Evolutionary conservation across 129 eudicot species (phyloP), one percentile per base, ranked within the genome.

Genomic region (Tagetes erecta): DNA sequence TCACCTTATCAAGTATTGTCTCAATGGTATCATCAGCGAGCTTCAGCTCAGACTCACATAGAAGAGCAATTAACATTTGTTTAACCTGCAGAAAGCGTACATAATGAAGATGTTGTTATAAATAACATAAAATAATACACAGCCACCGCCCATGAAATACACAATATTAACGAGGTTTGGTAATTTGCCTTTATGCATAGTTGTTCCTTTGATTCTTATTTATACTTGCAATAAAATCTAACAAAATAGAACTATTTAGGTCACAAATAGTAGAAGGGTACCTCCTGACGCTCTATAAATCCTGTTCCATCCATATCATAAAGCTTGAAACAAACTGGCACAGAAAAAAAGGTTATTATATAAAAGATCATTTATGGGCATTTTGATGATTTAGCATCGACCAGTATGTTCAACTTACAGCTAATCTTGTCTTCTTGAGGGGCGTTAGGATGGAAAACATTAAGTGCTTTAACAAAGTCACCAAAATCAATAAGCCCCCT

Each of bases 251-350:
- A 11, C 0, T 49, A 41, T 41, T 39, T 12, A 62, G 9, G 35
- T 45, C 13, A 44, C 11, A 72, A 10, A 37, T 31, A 12, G 47
- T 49, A 62, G 51, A 40, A 67, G 50, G 36, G 33, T 91, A 93
- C 98, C 97, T 93, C 98, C 55, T 90, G 97, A 37, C 98, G 95
- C 81, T 93, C 98, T 63, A 93, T 93, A 76, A 84, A 90, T 76
- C 98, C 98, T 7, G 98, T 88, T 73, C 87, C 92, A 46, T 90
- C 98, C 96, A 93, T 46, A 77, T 93, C 98, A 82, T 93, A 90
- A 56, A 93, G 95, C 86, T 76, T 90, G 85, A 93, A 93, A 38
- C 89, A 84, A 87, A 90, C 98, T 93, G 84, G 83, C 86, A 64
- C 37, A 60, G 9, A 56, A 41, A 49, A 45, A n/a, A 69, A 68